These are phyloP conservation scores for Lomentospora prolificans DNA, from an alignment of 2,329 filamentous ascomycete genomes.

Conservation along the genomic window DNA sequence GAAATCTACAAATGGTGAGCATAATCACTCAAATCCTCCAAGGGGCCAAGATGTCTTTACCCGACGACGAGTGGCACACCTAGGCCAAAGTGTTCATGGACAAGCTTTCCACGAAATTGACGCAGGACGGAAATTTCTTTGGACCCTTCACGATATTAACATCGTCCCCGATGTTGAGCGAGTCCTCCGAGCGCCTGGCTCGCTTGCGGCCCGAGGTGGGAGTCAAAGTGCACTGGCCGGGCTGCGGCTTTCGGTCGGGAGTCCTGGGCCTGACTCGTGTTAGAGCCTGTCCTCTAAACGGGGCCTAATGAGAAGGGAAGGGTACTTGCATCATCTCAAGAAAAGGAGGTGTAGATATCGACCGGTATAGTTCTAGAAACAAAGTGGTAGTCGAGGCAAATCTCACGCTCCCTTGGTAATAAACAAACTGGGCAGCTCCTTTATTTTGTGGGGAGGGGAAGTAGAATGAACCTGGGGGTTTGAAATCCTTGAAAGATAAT, in stretches of 20 bases:
- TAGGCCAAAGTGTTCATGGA: background rate
- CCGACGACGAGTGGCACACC: background rate
- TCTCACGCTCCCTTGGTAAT: too few species aligned
- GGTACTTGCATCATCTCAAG: too few species aligned
- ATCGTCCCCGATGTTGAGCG: background rate
- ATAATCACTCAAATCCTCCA: background rate
- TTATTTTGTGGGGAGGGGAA: too few species aligned
- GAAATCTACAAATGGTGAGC: background rate
- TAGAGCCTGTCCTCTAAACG: background rate
- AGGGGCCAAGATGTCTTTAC: background rate
- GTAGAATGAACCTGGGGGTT: too few species aligned
- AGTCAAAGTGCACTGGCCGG: background rate
- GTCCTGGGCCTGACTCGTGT: background rate
- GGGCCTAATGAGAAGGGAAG: too few species aligned
- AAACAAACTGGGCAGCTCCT: too few species aligned
- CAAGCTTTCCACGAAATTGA: background rate
- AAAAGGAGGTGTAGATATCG: too few species aligned
- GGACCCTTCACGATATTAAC: background rate
- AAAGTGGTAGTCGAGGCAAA: too few species aligned
- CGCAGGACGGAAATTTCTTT: background rate
- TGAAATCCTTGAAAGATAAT: too few species aligned
- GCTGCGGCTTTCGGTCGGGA: background rate
- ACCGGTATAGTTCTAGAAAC: too few species aligned
- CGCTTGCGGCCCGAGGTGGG: background rate
- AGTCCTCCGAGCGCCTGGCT: background rate